A percentile compares a stretch with the other conserved stretches of the same genome.
phyloP scores from a whole-genome alignment of 257 asterid genomes.

The Linaria vulgaris region DNA sequence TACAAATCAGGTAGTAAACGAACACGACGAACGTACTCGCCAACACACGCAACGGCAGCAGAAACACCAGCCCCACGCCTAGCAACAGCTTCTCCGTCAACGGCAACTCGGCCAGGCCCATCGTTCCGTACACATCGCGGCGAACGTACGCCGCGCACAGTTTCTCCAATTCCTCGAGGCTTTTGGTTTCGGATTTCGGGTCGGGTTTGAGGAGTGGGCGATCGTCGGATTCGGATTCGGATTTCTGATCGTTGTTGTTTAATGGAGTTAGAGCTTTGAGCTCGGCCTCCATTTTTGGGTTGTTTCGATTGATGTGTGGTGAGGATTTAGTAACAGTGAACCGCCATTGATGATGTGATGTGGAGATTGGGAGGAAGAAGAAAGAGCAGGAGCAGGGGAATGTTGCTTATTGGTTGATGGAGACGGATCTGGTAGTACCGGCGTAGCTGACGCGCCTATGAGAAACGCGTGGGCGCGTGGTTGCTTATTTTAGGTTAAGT shows the following conservation, averaged over 20 bases:
- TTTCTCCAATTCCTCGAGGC: slow-evolving; percentile 70
- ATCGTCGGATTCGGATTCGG: slow-evolving; percentile 46
- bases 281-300: slow-evolving; percentile 57
- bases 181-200: slow-evolving; percentile 23
- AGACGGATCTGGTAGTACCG: neutral
- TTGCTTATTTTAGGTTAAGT: too few species aligned
- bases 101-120: slow-evolving; percentile 73
- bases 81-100: slow-evolving; percentile 60
- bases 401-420: neutral
- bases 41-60: slow-evolving; percentile 71
- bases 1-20: slow-evolving; percentile 70
- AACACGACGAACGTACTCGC: slow-evolving; percentile 47
- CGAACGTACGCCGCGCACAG: slow-evolving; percentile 74
- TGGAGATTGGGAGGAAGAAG: slow-evolving; percentile 6
- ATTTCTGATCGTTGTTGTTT: slow-evolving; percentile 27
- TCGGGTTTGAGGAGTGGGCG: slow-evolving; percentile 75
- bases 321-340: slow-evolving; percentile 15
- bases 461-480: slow-evolving; percentile 21
- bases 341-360: slow-evolving; percentile 34
- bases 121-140: slow-evolving; percentile 67
- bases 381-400: neutral
- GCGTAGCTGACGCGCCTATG: neutral
- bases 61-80: slow-evolving; percentile 49
- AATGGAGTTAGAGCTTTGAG: slow-evolving; percentile 52
- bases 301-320: too few species aligned